These are phyloP conservation scores for Dactylonectria estremocensis DNA, from an alignment of 2,329 filamentous ascomycete genomes.

Conservation along the genomic window DNA sequence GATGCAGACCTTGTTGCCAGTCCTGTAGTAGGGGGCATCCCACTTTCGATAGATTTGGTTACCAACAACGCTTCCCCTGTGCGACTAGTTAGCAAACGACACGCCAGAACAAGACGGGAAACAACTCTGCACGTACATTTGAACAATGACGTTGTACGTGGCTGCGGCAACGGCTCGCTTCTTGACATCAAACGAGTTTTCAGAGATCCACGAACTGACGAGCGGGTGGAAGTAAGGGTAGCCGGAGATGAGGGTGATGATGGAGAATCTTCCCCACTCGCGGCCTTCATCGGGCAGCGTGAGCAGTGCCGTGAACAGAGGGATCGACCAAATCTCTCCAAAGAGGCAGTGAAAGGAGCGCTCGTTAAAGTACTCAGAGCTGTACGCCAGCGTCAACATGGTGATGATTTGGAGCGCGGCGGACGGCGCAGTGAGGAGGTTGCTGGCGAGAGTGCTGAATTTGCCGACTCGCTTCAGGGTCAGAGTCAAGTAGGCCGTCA, in stretches of 20 bases:
- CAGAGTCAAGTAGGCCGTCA: conserved; percentile 67
- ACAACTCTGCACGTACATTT: conserved; percentile 50
- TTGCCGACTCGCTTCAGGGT: conserved; percentile 68
- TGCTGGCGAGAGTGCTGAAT: conserved; percentile 72
- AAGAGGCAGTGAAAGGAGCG: conserved; percentile 67
- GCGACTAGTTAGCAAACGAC: conserved; percentile 14
- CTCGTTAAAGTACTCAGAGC: conserved; percentile 70
- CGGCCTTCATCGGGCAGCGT: conserved; percentile 63
- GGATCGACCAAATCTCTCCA: conserved; percentile 67
- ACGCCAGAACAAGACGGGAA: not conserved
- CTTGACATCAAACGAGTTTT: conserved; percentile 66
- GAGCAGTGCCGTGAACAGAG: conserved; percentile 66
- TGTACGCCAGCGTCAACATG: conserved; percentile 67
- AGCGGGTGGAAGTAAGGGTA: conserved; percentile 73
- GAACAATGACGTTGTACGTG: conserved; percentile 64
- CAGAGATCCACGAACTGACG: conserved; percentile 64
- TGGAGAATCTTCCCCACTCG: conserved; percentile 66
- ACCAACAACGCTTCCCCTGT: conserved; percentile 57
- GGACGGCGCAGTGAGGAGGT: conserved; percentile 74
- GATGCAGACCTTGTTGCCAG: conserved; percentile 71
- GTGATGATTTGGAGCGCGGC: conserved; percentile 71
- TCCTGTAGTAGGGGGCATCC: conserved; percentile 71
- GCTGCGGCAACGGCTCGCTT: conserved; percentile 64
- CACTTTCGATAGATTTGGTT: conserved; percentile 65
- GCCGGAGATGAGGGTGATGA: conserved; percentile 68